Evolutionary conservation across 805 yeast genomes (phyloP).

Genomic region (Dipodascus albidus): DNA sequence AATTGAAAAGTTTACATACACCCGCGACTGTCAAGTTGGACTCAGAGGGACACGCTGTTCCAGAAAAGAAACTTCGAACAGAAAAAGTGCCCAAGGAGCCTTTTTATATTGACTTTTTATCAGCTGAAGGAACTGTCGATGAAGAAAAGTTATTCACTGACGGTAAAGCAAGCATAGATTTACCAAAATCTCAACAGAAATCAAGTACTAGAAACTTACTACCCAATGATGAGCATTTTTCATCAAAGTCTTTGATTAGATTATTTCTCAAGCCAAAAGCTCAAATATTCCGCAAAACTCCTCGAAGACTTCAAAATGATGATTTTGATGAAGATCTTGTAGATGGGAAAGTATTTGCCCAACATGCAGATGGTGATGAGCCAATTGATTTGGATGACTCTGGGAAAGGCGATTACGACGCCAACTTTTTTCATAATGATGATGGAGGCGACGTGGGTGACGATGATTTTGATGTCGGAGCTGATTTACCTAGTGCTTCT

Average conservation of each 20-base stretch:
- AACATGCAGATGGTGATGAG: constrained; percentile 8
- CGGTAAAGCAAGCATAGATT: constrained; percentile 28
- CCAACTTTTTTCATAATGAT: constrained; percentile 25
- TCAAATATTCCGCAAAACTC: constrained; percentile 4
- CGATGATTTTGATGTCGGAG: constrained; percentile 20
- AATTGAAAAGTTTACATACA: constrained; percentile 30
- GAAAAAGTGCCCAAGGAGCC: constrained; percentile 22
- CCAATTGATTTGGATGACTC: constrained; percentile 8
- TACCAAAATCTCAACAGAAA: constrained; percentile 33
- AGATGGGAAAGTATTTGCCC: constrained; percentile 5
- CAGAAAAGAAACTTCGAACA: background rate
- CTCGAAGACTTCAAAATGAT: background rate
- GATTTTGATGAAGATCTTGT: background rate
- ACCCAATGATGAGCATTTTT: constrained; percentile 66
- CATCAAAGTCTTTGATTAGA: constrained; percentile 53
- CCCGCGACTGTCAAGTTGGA: background rate
- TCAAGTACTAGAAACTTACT: constrained; percentile 37
- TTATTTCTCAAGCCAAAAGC: constrained; percentile 55
- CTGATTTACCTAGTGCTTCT: constrained; percentile 3
- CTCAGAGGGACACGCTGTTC: background rate
- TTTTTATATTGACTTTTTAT: constrained; percentile 34
- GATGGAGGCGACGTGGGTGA: constrained; percentile 28
- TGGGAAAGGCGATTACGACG: constrained; percentile 22
- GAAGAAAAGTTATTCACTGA: constrained; percentile 32
- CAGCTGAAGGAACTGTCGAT: constrained; percentile 26